phyloP scores from a whole-genome alignment of 2,329 filamentous ascomycete species.

The Hypoxylon sp. region DNA sequence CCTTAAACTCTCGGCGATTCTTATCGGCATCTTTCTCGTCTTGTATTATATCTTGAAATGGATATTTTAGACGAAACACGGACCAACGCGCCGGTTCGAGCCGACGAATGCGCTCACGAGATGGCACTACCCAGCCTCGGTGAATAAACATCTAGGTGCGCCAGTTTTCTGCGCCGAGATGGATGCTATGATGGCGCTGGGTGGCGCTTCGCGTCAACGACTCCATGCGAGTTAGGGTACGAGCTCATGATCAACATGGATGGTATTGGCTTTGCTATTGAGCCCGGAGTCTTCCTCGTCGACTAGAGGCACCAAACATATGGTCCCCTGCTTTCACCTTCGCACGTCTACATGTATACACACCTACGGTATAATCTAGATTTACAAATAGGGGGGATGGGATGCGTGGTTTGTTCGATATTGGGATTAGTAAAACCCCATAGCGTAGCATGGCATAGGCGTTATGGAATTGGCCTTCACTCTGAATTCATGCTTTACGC shows the following conservation, averaged over 20 bases:
- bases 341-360: constrained; percentile 3
- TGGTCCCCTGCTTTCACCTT: not conserved
- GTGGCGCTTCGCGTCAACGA: not conserved
- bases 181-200: not conserved
- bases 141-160: not conserved
- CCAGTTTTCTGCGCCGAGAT: not conserved
- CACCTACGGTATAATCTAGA: constrained; percentile 3
- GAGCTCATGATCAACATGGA: not conserved
- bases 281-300: not conserved
- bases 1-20: constrained; percentile 85
- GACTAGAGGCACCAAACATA: not conserved
- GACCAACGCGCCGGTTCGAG: not conserved
- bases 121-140: not conserved
- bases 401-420: constrained; percentile 6
- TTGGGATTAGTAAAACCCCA: constrained; percentile 15
- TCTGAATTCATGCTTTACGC: constrained; percentile 10
- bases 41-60: constrained; percentile 76
- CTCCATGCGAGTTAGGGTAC: not conserved
- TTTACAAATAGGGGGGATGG: not conserved
- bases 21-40: constrained; percentile 75
- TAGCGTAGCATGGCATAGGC: constrained; percentile 49
- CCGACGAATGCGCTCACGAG: not conserved
- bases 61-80: constrained; percentile 58
- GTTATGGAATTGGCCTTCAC: constrained; percentile 38
- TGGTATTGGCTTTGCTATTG: not conserved